Conservation (phyloP, 352 stramenopile genomes). For the Pythium myriotylum region DNA sequence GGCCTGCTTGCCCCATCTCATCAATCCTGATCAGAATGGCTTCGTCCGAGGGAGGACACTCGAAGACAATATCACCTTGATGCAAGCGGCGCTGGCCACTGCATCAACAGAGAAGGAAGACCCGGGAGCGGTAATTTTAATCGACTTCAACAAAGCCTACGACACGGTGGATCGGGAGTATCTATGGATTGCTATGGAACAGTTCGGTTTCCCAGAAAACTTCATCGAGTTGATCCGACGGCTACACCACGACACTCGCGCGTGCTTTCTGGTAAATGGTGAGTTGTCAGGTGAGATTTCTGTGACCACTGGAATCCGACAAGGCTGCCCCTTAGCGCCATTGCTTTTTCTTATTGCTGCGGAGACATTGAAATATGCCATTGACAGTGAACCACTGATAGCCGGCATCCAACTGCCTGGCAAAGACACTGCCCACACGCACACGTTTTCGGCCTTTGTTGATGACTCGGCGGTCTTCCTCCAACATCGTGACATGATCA, state of each 20-base stretch:
- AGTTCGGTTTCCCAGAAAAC: background rate
- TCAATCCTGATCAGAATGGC: slow-evolving; percentile 28
- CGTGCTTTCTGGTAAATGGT: slow-evolving; percentile 16
- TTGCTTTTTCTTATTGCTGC: slow-evolving; percentile 19
- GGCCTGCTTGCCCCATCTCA: background rate
- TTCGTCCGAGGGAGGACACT: slow-evolving; percentile 21
- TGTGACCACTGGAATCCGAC: slow-evolving; percentile 8
- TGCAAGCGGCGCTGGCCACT: slow-evolving; percentile 11
- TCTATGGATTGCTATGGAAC: background rate
- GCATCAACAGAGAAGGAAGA: no score
- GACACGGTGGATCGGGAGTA: slow-evolving; percentile 15
- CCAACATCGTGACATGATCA: background rate
- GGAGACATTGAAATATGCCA: slow-evolving; percentile 11
- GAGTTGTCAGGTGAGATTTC: background rate
- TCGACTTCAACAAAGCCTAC: slow-evolving; percentile 22
- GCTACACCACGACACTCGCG: background rate
- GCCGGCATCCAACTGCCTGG: background rate
- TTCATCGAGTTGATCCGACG: background rate
- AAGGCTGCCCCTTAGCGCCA: slow-evolving; percentile 20
- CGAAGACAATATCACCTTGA: slow-evolving; percentile 7
- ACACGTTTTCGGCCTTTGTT: slow-evolving; percentile 27
- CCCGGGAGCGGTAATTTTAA: slow-evolving; percentile 1
- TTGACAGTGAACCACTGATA: background rate
- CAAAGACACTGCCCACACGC: background rate
- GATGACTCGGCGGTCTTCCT: slow-evolving; percentile 29